Conservation (phyloP, 352 stramenopile genomes). For the Elongisporangium anandrum region DNA sequence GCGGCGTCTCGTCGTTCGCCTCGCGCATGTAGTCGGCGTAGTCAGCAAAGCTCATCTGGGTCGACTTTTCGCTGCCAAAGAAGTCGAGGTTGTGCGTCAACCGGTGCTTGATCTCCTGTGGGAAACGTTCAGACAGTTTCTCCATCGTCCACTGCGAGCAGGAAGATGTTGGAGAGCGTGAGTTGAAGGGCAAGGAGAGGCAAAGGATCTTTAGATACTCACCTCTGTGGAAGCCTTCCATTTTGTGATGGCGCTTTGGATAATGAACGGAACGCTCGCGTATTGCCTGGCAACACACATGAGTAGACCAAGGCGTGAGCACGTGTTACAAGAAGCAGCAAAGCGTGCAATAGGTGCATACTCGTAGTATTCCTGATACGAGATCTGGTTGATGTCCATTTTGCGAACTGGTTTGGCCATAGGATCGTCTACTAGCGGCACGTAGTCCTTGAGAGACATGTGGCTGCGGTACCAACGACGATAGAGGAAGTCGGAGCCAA, state of each 20-base stretch:
- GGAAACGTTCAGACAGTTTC: conserved; percentile 49
- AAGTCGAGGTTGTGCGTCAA: conserved; percentile 86
- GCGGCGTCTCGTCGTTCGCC: conserved; percentile 78
- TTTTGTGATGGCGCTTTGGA: conserved; percentile 55
- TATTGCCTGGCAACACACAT: conserved; percentile 40
- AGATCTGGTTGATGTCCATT: conserved; percentile 50
- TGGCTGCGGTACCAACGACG: conserved; percentile 81
- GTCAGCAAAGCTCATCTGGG: conserved; percentile 75
- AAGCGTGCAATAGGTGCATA: conserved; percentile 17
- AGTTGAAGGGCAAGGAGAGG: conserved; percentile 1
- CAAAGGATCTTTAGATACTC: not conserved
- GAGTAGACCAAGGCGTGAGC: conserved; percentile 1
- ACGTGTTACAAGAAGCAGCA: not conserved
- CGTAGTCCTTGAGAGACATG: conserved; percentile 61
- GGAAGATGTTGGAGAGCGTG: conserved; percentile 7
- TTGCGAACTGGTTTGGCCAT: conserved; percentile 43
- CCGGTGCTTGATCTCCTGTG: conserved; percentile 37
- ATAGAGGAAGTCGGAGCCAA: conserved; percentile 81
- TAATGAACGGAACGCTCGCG: conserved; percentile 65
- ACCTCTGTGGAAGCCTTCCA: conserved; percentile 75
- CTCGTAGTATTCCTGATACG: conserved; percentile 74
- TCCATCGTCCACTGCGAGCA: conserved; percentile 73
- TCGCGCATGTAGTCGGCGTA: conserved; percentile 58
- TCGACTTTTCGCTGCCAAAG: conserved; percentile 37
- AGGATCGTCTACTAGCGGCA: conserved; percentile 32